A percentile compares a stretch with the other conserved stretches of the same genome.
Conservation (phyloP, 106 monocot species). For the Dendrobium officinale region DNA sequence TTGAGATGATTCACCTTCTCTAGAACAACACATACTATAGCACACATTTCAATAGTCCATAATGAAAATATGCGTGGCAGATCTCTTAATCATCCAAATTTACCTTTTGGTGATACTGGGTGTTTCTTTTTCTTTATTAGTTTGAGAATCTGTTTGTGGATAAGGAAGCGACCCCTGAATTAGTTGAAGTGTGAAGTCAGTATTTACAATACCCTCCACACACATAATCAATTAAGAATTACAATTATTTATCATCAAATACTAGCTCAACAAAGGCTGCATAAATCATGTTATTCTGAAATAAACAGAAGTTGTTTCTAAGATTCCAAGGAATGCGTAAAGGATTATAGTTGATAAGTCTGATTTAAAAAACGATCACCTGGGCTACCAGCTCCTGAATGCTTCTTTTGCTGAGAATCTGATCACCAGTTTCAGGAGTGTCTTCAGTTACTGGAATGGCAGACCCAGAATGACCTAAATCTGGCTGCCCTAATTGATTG, state of each 20-base stretch:
- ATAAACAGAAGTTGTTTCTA: not conserved
- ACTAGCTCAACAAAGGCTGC: not conserved
- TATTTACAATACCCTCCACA: not conserved
- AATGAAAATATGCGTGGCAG: not conserved
- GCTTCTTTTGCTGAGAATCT: conserved; percentile 64
- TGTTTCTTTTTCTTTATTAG: not conserved
- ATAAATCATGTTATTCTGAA: not conserved
- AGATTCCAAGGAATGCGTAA: not conserved
- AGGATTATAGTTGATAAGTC: not conserved
- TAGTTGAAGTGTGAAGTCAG: not conserved
- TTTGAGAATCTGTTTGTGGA: not conserved
- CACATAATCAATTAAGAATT: conserved; percentile 2
- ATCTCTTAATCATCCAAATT: not conserved
- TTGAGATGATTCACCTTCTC: too few relatives aligned
- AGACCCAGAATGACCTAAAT: conserved; percentile 19
- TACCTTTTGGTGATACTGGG: not conserved
- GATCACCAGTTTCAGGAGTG: conserved; percentile 35
- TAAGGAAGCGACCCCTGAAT: not conserved
- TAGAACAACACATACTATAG: not conserved
- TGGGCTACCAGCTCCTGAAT: conserved; percentile 71
- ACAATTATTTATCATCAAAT: not conserved
- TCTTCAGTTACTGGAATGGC: conserved; percentile 19
- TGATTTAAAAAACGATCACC: conserved; percentile 21
- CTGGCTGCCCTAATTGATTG: conserved; percentile 16
- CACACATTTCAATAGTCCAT: not conserved